Evolutionary conservation across 2,329 filamentous ascomycete genomes (phyloP), one percentile per base, ranked within the genome.

Genomic region (Pestalotiopsis sp.): DNA sequence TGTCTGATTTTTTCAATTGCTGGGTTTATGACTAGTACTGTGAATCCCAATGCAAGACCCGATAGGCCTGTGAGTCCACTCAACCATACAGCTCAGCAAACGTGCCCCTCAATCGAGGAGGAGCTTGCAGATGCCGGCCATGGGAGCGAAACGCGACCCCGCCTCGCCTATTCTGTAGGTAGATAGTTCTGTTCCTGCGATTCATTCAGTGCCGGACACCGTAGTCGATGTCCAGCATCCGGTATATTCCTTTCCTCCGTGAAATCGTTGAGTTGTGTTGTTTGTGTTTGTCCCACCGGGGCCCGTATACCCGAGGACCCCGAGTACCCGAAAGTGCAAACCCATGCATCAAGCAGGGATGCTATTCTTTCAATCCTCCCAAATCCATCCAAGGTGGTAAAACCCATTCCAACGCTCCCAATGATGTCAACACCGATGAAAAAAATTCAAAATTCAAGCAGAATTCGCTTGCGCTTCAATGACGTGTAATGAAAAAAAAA

Each of bases 381-480:
- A 36, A 61, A 38, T 56, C 65, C 61, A 23, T 20, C 31, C 38
- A 57, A 68, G 58, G 65, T 66, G 58, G 39, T 58, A 56, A 64
- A 41, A 68, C 31, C 31, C 27, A 41, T 61, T 31, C 65, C 25
- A 36, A 52, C 45, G 45, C 45, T 52, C 45, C 49, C 23, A 36
- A 57, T 66, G 27, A 66, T 64, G 61, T 64, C 61, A 31, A 36
- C 7, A 36, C 31, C 31, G 7, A 36, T 36, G 1, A 27, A 5
- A 36, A 9, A 64, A n/a, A 64, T 17, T 11, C n/a, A 27, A 72
- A 71, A 72, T 67, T 66, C 71, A 71, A 68, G 25, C 7, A 41
- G 45, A 67, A 69, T 65, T 72, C 76, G 76, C 77, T 78, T 69
- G 71, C 72, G 72, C 74, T 76, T 67, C 67, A 72, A 74, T 59